These are phyloP conservation scores for Phtheirospermum japonicum DNA, from an alignment of 257 asterid species.

Conservation along the genomic window DNA sequence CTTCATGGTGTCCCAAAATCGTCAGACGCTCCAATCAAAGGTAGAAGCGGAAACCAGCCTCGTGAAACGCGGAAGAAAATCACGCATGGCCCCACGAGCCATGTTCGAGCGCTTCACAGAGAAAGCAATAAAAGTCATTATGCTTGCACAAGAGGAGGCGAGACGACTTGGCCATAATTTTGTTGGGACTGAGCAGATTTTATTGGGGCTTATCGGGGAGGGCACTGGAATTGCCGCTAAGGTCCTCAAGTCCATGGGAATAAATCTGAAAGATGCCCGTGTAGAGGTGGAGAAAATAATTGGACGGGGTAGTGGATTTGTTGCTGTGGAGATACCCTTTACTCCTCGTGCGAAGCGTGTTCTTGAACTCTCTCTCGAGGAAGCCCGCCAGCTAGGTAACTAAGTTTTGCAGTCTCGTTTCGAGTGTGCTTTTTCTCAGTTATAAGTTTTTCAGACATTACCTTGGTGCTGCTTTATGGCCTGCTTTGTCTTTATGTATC, in stretches of 20 bases:
- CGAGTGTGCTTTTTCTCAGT: slow-evolving; percentile 37
- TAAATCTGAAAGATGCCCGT: slow-evolving; percentile 95
- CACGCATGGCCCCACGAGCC: slow-evolving; percentile 63
- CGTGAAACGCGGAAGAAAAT: slow-evolving; percentile 45
- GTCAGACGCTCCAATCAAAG: slow-evolving; percentile 62
- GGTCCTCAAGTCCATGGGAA: slow-evolving; percentile 97
- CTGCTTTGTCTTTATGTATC: slow-evolving; percentile 7
- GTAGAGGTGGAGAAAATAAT: slow-evolving; percentile 97
- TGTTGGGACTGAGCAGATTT: slow-evolving; percentile 96
- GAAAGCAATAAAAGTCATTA: slow-evolving; percentile 92
- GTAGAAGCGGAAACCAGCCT: slow-evolving; percentile 47
- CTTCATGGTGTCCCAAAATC: slow-evolving; percentile 38
- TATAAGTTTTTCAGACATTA: slow-evolving; percentile 28
- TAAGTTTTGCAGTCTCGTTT: slow-evolving; percentile 30
- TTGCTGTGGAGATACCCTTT: slow-evolving; percentile 97
- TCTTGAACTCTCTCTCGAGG: slow-evolving; percentile 90
- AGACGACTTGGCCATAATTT: slow-evolving; percentile 96
- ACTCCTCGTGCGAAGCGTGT: slow-evolving; percentile 99
- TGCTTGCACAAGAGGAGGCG: slow-evolving; percentile 99
- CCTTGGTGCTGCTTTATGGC: slow-evolving; percentile 5
- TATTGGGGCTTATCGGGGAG: slow-evolving; percentile 94
- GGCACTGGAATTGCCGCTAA: slow-evolving; percentile 99
- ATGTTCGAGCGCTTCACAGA: slow-evolving; percentile 99
- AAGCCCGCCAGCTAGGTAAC: slow-evolving; percentile 97
- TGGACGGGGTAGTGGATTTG: slow-evolving; percentile 98